Percentiles rank a stretch among this genome's conserved stretches.
These are phyloP conservation scores for Dothistroma septosporum DNA, from an alignment of 2,329 filamentous ascomycete species.

Conservation along the genomic window DNA sequence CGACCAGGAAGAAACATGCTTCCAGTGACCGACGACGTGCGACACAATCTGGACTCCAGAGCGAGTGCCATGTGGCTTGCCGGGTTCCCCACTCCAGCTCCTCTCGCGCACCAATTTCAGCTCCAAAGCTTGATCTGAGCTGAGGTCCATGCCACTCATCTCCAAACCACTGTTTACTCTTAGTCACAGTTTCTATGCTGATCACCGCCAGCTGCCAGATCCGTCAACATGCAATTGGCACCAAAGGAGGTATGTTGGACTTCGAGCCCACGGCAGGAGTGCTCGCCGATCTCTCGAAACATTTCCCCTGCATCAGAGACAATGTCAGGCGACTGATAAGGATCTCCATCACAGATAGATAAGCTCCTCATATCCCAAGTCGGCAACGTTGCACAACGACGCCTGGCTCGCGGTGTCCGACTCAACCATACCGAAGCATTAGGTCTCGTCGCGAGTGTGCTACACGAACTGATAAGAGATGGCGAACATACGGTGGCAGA, in stretches of 20 bases:
- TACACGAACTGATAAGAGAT: constrained; percentile 97
- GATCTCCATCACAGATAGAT: constrained; percentile 64
- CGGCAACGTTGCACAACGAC: constrained; percentile 78
- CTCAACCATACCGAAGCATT: constrained; percentile 87
- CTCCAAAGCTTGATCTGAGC: neutral
- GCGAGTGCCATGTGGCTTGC: neutral
- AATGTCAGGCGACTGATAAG: constrained; percentile 2
- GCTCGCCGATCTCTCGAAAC: neutral
- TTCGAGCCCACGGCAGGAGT: neutral
- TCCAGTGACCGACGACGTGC: neutral
- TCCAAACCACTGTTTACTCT: neutral
- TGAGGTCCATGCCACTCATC: neutral
- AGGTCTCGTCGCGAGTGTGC: constrained; percentile 77
- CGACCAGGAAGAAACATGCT: too few species aligned
- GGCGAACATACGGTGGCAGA: constrained; percentile 86
- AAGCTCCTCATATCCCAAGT: constrained; percentile 92
- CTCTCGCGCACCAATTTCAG: neutral
- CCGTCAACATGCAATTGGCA: constrained; percentile 35
- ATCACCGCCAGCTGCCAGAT: neutral
- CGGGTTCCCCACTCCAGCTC: neutral
- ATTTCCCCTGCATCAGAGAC: neutral
- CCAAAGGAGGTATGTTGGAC: constrained; percentile 33
- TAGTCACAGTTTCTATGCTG: constrained; percentile 5
- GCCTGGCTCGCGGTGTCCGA: constrained; percentile 80
- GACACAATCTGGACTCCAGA: neutral